Percentiles rank a stretch among this genome's conserved stretches.
Evolutionary conservation across 1,139 yeast species (phyloP).

Genomic region (Yamadazyma sp.): DNA sequence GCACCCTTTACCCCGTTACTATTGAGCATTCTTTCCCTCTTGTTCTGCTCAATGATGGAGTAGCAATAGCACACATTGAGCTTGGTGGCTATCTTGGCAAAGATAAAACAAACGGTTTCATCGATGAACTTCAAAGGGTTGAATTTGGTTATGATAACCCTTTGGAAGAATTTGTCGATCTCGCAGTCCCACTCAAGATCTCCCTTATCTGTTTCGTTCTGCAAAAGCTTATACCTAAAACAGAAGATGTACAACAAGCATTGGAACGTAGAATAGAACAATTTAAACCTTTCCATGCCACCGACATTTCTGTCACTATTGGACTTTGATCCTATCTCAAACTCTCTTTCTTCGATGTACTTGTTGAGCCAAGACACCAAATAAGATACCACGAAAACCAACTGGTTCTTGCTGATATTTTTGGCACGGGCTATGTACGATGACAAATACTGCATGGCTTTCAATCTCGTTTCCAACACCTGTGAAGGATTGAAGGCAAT

Average conservation of each 20-base stretch:
- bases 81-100: constrained; percentile 89
- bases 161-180: constrained; percentile 81
- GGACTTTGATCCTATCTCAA: constrained; percentile 60
- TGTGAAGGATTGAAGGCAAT: constrained; percentile 71
- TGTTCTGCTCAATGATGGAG: constrained; percentile 88
- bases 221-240: constrained; percentile 70
- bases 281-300: constrained; percentile 77
- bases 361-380: constrained; percentile 80
- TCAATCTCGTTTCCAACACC: constrained; percentile 71
- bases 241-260: constrained; percentile 89
- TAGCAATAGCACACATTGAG: constrained; percentile 91
- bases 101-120: constrained; percentile 89
- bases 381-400: constrained; percentile 76
- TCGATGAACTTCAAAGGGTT: constrained; percentile 94
- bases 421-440: constrained; percentile 91
- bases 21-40: constrained; percentile 56
- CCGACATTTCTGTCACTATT: constrained; percentile 30
- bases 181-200: constrained; percentile 74
- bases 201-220: constrained; percentile 22
- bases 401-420: constrained; percentile 66
- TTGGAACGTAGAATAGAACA: constrained; percentile 92
- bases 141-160: constrained; percentile 82
- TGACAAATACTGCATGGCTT: constrained; percentile 88
- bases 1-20: constrained; percentile 6
- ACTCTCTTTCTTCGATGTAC: constrained; percentile 79